Conservation (phyloP, 345 rosid genomes). For the Rhizophora mangle region DNA sequence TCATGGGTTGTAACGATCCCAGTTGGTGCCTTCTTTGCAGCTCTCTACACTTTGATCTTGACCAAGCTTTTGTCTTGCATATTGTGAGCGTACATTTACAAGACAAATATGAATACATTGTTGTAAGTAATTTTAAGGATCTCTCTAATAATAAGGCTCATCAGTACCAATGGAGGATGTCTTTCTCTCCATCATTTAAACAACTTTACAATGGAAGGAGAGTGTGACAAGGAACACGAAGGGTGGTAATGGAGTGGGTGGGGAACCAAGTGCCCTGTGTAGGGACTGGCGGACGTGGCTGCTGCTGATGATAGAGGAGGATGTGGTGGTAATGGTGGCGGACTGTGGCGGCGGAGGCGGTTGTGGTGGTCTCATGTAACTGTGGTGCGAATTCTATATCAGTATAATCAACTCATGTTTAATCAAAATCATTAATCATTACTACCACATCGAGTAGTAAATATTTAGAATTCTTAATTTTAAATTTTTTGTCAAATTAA, state of each 20-base stretch:
- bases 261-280: constrained; percentile 19
- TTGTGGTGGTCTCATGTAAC: constrained; percentile 47
- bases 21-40: constrained; percentile 72
- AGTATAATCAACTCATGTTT: too few relatives aligned
- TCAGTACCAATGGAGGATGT: too few relatives aligned
- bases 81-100: constrained; percentile 37
- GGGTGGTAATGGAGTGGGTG: constrained; percentile 21
- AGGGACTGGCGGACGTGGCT: constrained; percentile 19
- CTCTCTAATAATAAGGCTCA: too few relatives aligned
- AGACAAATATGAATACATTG: constrained; percentile 21
- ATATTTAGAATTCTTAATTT: too few relatives aligned
- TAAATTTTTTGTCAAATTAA: too few relatives aligned
- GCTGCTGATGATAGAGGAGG: not conserved
- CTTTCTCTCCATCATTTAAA: too few relatives aligned
- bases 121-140: constrained; percentile 16
- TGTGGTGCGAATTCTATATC: too few relatives aligned
- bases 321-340: constrained; percentile 34
- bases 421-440: too few relatives aligned
- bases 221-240: constrained; percentile 10
- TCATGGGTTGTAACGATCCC: constrained; percentile 96
- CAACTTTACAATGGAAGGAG: constrained; percentile 10
- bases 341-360: constrained; percentile 41
- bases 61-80: constrained; percentile 66
- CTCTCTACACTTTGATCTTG: constrained; percentile 83
- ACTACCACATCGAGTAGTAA: too few relatives aligned